These are phyloP conservation scores for Cyclostephanos invisitatus DNA, from an alignment of 108 stramenopile species.

Conservation along the genomic window DNA sequence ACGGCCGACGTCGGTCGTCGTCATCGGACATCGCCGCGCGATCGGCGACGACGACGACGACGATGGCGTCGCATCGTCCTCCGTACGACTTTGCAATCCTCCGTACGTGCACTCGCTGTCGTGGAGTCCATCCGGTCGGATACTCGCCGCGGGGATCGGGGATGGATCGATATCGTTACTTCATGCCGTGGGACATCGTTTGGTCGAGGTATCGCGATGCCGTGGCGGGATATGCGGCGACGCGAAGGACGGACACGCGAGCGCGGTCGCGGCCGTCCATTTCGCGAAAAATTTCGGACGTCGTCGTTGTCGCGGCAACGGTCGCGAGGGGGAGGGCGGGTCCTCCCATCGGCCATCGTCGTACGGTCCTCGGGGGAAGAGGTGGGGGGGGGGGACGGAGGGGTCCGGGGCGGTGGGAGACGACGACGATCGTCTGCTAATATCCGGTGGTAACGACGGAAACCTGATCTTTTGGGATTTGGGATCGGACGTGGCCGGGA, in stretches of 20 bases:
- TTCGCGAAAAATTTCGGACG: slow-evolving; percentile 71
- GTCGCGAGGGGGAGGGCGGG: no score
- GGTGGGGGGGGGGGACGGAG: background rate
- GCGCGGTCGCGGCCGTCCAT: slow-evolving; percentile 68
- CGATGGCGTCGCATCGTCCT: slow-evolving; percentile 12
- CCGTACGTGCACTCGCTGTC: slow-evolving; percentile 76
- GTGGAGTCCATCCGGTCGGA: slow-evolving; percentile 71
- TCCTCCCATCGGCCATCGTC: no score
- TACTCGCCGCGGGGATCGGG: slow-evolving; percentile 73
- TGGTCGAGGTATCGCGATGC: slow-evolving; percentile 56
- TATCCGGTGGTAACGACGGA: slow-evolving; percentile 74
- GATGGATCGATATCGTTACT: slow-evolving; percentile 65
- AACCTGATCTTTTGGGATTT: slow-evolving; percentile 77
- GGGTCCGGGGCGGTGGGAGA: background rate
- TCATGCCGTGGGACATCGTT: slow-evolving; percentile 47
- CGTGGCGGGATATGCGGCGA: slow-evolving; percentile 41
- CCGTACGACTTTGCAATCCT: slow-evolving; percentile 77
- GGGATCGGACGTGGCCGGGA: slow-evolving; percentile 43
- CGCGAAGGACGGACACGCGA: slow-evolving; percentile 50
- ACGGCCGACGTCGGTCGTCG: slow-evolving; percentile 44
- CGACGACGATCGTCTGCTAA: slow-evolving; percentile 59
- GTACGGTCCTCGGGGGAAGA: background rate
- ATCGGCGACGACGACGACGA: slow-evolving; percentile 25
- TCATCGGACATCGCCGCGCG: slow-evolving; percentile 28
- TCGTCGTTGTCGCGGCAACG: no score